Evolutionary conservation across 148 eudicot genomes (phyloP).

Genomic region (Fagopyrum tataricum): DNA sequence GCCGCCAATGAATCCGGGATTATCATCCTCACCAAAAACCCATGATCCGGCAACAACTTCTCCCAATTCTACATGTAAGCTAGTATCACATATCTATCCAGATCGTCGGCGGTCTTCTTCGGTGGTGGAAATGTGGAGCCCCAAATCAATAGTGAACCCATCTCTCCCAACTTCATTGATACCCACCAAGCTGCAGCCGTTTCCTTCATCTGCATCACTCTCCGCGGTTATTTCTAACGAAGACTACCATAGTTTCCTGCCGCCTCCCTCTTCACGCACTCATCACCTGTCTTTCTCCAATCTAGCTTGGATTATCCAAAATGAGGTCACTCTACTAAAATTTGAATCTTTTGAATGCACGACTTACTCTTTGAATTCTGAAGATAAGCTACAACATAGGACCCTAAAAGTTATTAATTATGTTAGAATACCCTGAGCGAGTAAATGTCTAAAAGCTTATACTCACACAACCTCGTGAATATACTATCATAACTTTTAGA

Average conservation of each 20-base stretch:
- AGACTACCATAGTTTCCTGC: background rate
- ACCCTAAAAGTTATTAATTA: too few species aligned
- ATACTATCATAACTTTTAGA: too few species aligned
- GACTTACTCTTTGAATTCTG: too few species aligned
- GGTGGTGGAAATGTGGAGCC: background rate
- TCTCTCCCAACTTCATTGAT: background rate
- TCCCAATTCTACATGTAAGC: slow-evolving; percentile 92
- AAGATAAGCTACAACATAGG: too few species aligned
- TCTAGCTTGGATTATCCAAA: background rate
- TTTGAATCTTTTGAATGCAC: too few species aligned
- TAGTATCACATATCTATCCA: slow-evolving; percentile 64
- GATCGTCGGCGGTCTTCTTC: too few species aligned
- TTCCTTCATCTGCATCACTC: background rate
- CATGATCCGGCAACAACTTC: slow-evolving; percentile 60
- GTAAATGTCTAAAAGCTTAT: too few species aligned
- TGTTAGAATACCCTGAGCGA: too few species aligned
- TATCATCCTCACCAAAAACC: slow-evolving; percentile 68
- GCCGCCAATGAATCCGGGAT: slow-evolving; percentile 91
- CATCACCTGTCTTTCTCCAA: slow-evolving; percentile 9
- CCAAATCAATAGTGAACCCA: background rate
- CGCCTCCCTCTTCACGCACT: background rate
- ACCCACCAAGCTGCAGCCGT: background rate
- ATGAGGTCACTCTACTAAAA: background rate
- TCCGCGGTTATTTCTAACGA: background rate
- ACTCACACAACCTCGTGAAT: too few species aligned